phyloP scores from a whole-genome alignment of 257 asterid species.

The Plantago major region DNA sequence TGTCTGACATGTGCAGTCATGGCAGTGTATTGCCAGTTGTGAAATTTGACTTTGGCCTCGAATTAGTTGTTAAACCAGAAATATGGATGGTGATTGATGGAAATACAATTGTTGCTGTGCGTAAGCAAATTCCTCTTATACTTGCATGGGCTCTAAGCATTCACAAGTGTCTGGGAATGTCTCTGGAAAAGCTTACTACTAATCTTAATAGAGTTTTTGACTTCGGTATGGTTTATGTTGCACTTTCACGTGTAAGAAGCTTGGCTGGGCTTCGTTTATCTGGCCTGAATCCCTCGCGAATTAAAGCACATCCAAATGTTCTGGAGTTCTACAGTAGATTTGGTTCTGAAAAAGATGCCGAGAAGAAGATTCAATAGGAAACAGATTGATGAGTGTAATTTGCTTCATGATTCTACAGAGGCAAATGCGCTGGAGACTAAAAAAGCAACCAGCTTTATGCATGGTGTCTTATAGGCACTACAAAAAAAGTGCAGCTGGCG shows the following conservation, averaged over 20 bases:
- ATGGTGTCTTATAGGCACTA: too few species aligned
- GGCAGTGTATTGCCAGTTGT: conserved; percentile 60
- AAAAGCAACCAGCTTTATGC: too few species aligned
- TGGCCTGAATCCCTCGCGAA: conserved; percentile 44
- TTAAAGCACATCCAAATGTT: conserved; percentile 72
- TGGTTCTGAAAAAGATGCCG: conserved; percentile 17
- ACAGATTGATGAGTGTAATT: conserved; percentile 8
- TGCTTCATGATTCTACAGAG: too few species aligned
- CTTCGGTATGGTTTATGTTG: conserved; percentile 83
- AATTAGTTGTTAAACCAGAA: conserved; percentile 43
- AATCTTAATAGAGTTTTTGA: conserved; percentile 55
- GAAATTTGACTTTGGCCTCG: conserved; percentile 60
- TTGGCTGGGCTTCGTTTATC: conserved; percentile 55
- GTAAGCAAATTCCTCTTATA: conserved; percentile 68
- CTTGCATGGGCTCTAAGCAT: conserved; percentile 88
- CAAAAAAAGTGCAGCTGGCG: too few species aligned
- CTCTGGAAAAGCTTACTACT: conserved; percentile 57
- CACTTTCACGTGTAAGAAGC: conserved; percentile 65
- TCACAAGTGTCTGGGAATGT: conserved; percentile 88
- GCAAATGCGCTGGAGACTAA: too few species aligned
- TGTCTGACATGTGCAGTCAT: conserved; percentile 31
- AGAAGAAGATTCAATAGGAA: conserved; percentile 4
- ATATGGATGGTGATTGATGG: conserved; percentile 60
- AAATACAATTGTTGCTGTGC: conserved; percentile 43
- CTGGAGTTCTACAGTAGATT: conserved; percentile 48